These are phyloP conservation scores for Nemania sp. DNA, from an alignment of 2,329 filamentous ascomycete species.

Conservation along the genomic window DNA sequence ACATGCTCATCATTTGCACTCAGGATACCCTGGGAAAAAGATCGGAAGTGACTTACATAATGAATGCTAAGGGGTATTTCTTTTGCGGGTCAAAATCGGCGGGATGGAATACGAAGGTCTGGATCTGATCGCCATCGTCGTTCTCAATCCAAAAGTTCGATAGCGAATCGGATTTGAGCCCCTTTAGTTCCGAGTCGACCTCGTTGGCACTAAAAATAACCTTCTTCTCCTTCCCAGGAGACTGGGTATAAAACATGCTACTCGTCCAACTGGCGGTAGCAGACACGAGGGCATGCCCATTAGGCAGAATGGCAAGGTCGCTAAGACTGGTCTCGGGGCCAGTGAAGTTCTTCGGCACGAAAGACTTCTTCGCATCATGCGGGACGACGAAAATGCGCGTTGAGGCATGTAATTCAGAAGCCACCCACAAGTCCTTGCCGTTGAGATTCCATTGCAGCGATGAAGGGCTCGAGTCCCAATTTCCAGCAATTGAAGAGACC, in stretches of 20 bases:
- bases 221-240: slow-evolving; percentile 12
- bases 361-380: slow-evolving; percentile 12
- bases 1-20: no score
- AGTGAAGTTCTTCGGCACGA: slow-evolving; percentile 22
- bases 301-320: slow-evolving; percentile 19
- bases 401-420: slow-evolving; percentile 21
- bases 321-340: slow-evolving; percentile 20
- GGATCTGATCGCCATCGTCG: slow-evolving; percentile 19
- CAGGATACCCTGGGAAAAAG: no score
- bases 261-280: slow-evolving; percentile 24
- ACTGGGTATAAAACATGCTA: slow-evolving; percentile 22
- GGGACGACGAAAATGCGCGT: slow-evolving; percentile 15
- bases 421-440: slow-evolving; percentile 14
- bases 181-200: slow-evolving; percentile 19
- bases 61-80: slow-evolving; percentile 21
- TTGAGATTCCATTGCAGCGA: slow-evolving; percentile 13
- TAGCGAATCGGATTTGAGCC: slow-evolving; percentile 15
- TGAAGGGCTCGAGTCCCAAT: slow-evolving; percentile 23
- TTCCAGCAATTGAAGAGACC: slow-evolving; percentile 9
- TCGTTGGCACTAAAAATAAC: slow-evolving; percentile 21
- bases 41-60: slow-evolving; percentile 12
- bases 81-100: slow-evolving; percentile 16
- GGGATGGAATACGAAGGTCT: slow-evolving; percentile 23
- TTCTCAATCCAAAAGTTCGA: slow-evolving; percentile 24
- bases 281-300: slow-evolving; percentile 18